Percentiles rank a stretch among this genome's conserved stretches.
These are phyloP conservation scores for Mitragyna speciosa DNA, from an alignment of 257 asterid species.

Conservation along the genomic window DNA sequence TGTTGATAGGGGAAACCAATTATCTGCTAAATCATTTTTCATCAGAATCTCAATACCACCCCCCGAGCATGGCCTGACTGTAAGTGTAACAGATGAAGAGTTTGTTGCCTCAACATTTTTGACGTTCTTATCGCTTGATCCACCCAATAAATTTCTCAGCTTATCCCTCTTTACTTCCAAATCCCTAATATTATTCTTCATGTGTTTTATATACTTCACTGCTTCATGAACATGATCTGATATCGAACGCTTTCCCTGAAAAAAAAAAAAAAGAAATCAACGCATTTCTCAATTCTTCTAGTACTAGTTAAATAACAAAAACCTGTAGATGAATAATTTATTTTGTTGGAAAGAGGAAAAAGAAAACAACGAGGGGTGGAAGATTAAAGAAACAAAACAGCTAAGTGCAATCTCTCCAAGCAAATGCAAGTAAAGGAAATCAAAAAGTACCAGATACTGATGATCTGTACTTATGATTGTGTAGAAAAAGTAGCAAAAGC, in stretches of 20 bases:
- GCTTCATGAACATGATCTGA: conserved; percentile 53
- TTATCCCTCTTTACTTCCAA: conserved; percentile 26
- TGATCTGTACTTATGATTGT: neutral
- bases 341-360: neutral
- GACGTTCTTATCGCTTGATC: neutral
- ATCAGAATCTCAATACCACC: conserved; percentile 51
- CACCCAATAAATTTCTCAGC: conserved; percentile 4
- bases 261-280: neutral
- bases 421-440: neutral
- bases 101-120: conserved; percentile 13
- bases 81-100: conserved; percentile 23
- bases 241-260: conserved; percentile 48
- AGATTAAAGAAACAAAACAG: neutral
- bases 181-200: conserved; percentile 36
- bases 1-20: conserved; percentile 39
- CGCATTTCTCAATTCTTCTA: neutral
- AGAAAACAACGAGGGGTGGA: neutral
- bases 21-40: conserved; percentile 19
- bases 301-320: neutral
- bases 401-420: neutral
- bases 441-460: neutral
- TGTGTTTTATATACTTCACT: conserved; percentile 32
- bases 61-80: conserved; percentile 30
- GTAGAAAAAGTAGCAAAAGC: neutral
- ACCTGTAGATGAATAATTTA: neutral